A percentile compares a stretch with the other conserved stretches of the same genome.
Evolutionary conservation across 148 eudicot species (phyloP).

Genomic region (Fagopyrum esculentum): DNA sequence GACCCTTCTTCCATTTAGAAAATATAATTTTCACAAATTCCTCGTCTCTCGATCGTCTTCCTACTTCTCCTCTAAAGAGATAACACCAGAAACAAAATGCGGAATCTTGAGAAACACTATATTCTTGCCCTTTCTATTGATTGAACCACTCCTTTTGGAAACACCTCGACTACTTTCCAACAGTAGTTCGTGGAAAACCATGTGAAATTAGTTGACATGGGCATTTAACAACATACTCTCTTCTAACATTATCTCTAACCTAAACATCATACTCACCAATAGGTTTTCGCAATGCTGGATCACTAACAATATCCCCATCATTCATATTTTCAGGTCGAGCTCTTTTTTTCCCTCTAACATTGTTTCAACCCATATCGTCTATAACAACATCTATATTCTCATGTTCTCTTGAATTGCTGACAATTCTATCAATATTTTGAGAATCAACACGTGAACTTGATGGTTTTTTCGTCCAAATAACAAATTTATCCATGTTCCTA

Average conservation of each 20-base stretch:
- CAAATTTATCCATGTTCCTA: not conserved
- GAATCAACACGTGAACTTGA: not conserved
- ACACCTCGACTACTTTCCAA: not conserved
- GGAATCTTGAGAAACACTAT: not conserved
- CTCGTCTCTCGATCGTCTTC: not conserved
- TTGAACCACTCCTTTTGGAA: not conserved
- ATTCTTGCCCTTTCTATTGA: not conserved
- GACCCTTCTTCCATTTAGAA: not conserved
- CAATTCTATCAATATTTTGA: not conserved
- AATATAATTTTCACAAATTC: too few relatives aligned
- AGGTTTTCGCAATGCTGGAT: too few relatives aligned
- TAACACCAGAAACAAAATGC: not conserved
- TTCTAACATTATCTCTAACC: too few relatives aligned
- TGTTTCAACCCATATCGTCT: too few relatives aligned
- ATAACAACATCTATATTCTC: too few relatives aligned
- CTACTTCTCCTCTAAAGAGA: not conserved
- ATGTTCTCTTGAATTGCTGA: not conserved
- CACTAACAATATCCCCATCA: too few relatives aligned
- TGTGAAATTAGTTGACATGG: too few relatives aligned
- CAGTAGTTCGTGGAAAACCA: too few relatives aligned
- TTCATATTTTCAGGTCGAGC: too few relatives aligned
- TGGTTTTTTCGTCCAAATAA: not conserved
- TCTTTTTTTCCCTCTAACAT: too few relatives aligned
- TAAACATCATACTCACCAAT: too few relatives aligned
- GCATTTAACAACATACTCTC: too few relatives aligned